phyloP scores from a whole-genome alignment of 1,284 basidiomycete genomes.

The Phellopilus nigrolimitatus region DNA sequence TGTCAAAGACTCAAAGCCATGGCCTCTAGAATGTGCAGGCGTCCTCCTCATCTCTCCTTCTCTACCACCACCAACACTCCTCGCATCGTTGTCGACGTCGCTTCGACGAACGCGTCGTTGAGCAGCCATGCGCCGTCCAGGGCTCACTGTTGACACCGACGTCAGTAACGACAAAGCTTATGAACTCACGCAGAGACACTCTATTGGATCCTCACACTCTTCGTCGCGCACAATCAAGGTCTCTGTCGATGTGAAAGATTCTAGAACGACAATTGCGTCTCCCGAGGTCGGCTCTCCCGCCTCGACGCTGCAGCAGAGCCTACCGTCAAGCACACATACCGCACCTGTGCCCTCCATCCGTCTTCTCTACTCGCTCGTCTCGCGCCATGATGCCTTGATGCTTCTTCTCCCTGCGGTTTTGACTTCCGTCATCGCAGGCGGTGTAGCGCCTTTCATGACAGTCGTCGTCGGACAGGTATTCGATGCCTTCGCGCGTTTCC shows the following conservation, averaged over 20 bases:
- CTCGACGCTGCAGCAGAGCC: not conserved
- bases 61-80: not conserved
- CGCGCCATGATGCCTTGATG: slow-evolving; percentile 46
- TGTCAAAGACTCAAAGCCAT: not conserved
- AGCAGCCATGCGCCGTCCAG: slow-evolving; percentile 4
- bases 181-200: slow-evolving; percentile 15
- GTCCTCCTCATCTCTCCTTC: not conserved
- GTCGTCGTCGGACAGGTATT: slow-evolving; percentile 84
- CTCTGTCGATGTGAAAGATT: not conserved
- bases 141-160: slow-evolving; percentile 9
- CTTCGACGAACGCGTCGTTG: not conserved
- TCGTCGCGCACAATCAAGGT: not conserved
- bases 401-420: slow-evolving; percentile 72
- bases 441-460: slow-evolving; percentile 92
- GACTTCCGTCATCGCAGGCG: slow-evolving; percentile 66
- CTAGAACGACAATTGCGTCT: not conserved
- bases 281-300: not conserved
- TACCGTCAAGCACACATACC: slow-evolving; percentile 2
- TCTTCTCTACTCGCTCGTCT: slow-evolving; percentile 64
- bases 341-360: slow-evolving; percentile 40
- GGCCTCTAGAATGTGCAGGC: not conserved
- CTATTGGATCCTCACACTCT: not conserved
- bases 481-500: slow-evolving; percentile 64
- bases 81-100: not conserved
- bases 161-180: slow-evolving; percentile 4